Evolutionary conservation across 306 rosid species (phyloP).

Genomic region (Canavalia gladiata): DNA sequence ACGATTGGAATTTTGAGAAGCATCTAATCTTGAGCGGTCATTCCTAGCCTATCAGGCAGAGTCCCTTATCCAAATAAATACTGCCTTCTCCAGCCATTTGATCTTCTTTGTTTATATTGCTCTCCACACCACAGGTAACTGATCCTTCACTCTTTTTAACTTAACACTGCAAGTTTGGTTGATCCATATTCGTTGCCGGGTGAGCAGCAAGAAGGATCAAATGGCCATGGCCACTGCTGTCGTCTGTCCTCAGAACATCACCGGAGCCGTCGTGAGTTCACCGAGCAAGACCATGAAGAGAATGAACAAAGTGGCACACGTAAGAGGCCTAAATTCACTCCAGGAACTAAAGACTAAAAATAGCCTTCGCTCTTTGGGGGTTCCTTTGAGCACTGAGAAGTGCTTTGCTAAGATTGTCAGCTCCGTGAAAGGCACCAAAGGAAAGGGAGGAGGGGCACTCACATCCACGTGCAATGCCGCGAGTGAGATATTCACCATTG

Average conservation of each 20-base stretch:
- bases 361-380: constrained; percentile 40
- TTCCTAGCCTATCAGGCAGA: constrained; percentile 22
- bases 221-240: constrained; percentile 47
- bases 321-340: constrained; percentile 44
- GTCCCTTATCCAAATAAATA: constrained; percentile 50
- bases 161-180: constrained; percentile 3
- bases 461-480: constrained; percentile 54
- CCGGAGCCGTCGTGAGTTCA: constrained; percentile 45
- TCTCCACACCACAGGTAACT: constrained; percentile 7
- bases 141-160: not conserved
- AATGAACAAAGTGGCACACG: constrained; percentile 14
- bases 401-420: constrained; percentile 50
- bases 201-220: not conserved
- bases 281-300: constrained; percentile 42
- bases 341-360: constrained; percentile 50
- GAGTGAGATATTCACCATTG: constrained; percentile 49
- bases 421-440: constrained; percentile 33
- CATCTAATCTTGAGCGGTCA: constrained; percentile 14
- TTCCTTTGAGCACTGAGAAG: constrained; percentile 49
- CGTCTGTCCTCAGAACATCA: constrained; percentile 40
- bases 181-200: not conserved
- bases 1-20: not conserved
- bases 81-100: not conserved
- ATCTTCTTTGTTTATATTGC: constrained; percentile 10
- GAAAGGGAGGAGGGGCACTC: constrained; percentile 51